A percentile compares a stretch with the other conserved stretches of the same genome.
phyloP scores from a whole-genome alignment of 257 asterid species.

The Scutellaria minor region DNA sequence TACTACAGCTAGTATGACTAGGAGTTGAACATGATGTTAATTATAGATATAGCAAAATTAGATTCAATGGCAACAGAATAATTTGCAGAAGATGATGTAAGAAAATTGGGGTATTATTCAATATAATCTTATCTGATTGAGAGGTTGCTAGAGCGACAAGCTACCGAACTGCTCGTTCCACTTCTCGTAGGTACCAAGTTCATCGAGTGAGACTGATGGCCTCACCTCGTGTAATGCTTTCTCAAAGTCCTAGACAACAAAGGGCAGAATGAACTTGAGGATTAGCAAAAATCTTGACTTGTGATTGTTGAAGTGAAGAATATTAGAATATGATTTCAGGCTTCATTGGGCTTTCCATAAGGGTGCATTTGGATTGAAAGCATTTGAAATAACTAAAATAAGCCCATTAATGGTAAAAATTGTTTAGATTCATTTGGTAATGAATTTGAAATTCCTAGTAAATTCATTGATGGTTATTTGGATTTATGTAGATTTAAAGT shows the following conservation, averaged over 20 bases:
- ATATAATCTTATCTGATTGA: constrained; percentile 22
- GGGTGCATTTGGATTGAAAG: not conserved
- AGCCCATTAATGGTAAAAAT: too few species aligned
- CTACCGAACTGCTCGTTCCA: constrained; percentile 98
- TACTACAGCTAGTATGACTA: constrained; percentile 16
- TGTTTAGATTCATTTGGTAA: too few species aligned
- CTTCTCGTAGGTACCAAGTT: constrained; percentile 78
- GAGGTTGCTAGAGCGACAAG: constrained; percentile 62
- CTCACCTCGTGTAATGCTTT: constrained; percentile 89
- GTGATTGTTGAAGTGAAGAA: not conserved
- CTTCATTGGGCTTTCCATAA: not conserved
- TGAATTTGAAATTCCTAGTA: too few species aligned
- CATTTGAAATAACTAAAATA: not conserved
- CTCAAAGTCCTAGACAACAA: constrained; percentile 74
- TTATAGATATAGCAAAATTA: constrained; percentile 14
- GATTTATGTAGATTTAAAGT: too few species aligned
- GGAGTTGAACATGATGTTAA: not conserved
- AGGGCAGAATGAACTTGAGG: constrained; percentile 7
- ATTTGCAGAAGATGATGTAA: constrained; percentile 15
- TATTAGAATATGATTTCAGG: not conserved
- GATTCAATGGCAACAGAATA: constrained; percentile 7
- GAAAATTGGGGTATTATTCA: constrained; percentile 9
- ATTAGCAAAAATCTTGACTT: not conserved
- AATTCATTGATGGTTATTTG: too few species aligned
- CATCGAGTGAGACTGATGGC: constrained; percentile 88